Base-by-base conservation (phyloP, 108 stramenopile species). In the Fragilaria radians region DNA sequence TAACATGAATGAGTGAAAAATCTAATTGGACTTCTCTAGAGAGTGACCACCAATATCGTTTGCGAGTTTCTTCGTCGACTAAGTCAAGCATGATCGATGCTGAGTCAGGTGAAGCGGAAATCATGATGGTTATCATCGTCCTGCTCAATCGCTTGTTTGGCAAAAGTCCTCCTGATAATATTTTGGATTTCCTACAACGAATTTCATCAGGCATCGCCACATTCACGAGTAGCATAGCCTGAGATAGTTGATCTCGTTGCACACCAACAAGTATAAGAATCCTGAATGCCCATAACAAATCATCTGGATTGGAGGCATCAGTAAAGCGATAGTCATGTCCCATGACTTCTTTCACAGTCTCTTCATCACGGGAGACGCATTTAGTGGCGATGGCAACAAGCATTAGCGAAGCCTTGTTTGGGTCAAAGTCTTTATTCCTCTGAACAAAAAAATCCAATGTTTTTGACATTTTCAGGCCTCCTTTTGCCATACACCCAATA, bases 171-270 rank as follows among this genome's bases (percentile, higher is more conserved):
- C 2, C 19, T 7, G 36, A 42, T 7, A 7, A 11, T n/a, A n/a
- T n/a, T 19, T 21, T 32, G 26, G 52, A 26, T 5, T 9, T 64
- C 48, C 85, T 67, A 61, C 67, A 30, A 21, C 91, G 70, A 2
- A 92, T 67, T 57, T 86, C 87, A 54, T 88, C 76, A n/a, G 87
- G 87, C 19, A 88, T 85, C 0, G 85, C 65, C 19, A 59, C 72
- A 63, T 93, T 89, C 22, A 93, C 59, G 30, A 93, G 52, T 36
- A 73, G 46, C 18, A 93, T 48, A 24, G 79, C 66, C n/a, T 72
- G 71, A 19, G 55, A 52, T 2, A 93, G 63, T 59, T 68, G 81
- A 26, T 89, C 77, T 49, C 91, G 78, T 5, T 74, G 56, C 2
- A 79, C 74, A 2, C 80, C 88, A 59, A 87, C 67, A 55, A 71